Base-by-base conservation (phyloP, 2,329 filamentous ascomycete genomes). In the Penicillium sp. region DNA sequence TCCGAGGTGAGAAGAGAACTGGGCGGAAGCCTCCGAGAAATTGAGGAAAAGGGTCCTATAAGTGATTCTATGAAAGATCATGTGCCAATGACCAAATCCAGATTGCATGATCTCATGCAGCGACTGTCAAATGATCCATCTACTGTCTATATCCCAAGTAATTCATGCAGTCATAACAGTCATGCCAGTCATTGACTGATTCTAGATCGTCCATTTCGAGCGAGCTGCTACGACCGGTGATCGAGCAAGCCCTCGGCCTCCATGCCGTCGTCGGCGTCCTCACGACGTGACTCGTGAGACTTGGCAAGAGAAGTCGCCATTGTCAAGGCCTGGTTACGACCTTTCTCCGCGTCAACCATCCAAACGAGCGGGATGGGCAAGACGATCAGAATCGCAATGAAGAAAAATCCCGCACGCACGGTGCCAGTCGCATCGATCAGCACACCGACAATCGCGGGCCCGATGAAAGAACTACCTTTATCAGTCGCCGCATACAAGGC, bases 401-500 rank as follows among this genome's bases (percentile, higher is more conserved):
- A 95, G 80, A 87, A 91, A 65, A 96, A 96, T 0, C 90, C 89
- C 12, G 84, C 84, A 13, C 86, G 78, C 42, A 90, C 88, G 57
- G 84, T 82, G 1, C 85, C 86, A 1, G 83, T 83, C 42, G 73
- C 80, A 66, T 95, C 89, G 25, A 91, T 91, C 50, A 96, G 91
- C 27, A 83, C 80, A 0, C 90, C 90, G 0, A 96, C 90, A 57
- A 96, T 88, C 0, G 88, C 86, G 0, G 90, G 90, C 0, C 90
- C 90, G 63, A 96, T 94, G 1, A 95, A 79, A 59, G 86, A 91
- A 35, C 85, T 90, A 0, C 90, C 90, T 68, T 96, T 96, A 66
- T 96, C 90, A 0, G 90, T 96, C 49, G 95, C 94, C 24, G 90
- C 90, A 62, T 95, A 96, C 3, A 96, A 74, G 0, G 90, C 90